Evolutionary conservation across 805 yeast species (phyloP).

Genomic region (Starmera amethionina): DNA sequence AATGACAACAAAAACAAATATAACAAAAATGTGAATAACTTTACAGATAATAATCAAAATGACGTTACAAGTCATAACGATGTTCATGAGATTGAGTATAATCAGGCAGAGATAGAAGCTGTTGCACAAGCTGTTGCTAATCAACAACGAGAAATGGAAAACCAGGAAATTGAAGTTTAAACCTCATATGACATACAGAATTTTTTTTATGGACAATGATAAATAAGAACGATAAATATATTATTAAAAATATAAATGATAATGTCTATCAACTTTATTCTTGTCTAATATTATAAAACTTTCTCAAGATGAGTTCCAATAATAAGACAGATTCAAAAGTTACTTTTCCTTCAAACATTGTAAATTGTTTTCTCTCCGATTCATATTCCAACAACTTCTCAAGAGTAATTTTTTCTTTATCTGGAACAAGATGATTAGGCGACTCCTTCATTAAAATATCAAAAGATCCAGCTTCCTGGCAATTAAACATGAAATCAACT

Average conservation of each 20-base stretch:
- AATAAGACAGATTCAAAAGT: conserved; percentile 59
- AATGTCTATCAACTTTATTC: background rate
- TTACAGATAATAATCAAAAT: background rate
- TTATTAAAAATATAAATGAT: background rate
- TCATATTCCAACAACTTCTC: conserved; percentile 68
- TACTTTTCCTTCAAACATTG: conserved; percentile 59
- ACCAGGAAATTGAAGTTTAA: no score
- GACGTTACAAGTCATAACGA: background rate
- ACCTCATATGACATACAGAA: background rate
- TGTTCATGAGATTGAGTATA: conserved; percentile 2
- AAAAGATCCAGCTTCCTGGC: conserved; percentile 65
- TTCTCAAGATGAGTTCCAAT: conserved; percentile 59
- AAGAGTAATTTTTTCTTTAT: conserved; percentile 44
- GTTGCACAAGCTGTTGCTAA: conserved; percentile 19
- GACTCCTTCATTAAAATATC: conserved; percentile 70
- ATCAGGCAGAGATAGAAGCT: conserved; percentile 15
- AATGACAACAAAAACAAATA: conserved; percentile 1
- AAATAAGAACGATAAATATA: no score
- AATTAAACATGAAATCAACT: conserved; percentile 63
- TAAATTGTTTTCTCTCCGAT: conserved; percentile 48
- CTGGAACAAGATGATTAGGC: conserved; percentile 51
- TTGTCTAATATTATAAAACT: conserved; percentile 46
- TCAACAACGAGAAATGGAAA: background rate
- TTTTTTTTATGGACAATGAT: no score
- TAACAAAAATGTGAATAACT: background rate